Percentiles rank a stretch among this genome's conserved stretches.
phyloP scores from a whole-genome alignment of 129 eudicot species.

The Lactuca sativa region DNA sequence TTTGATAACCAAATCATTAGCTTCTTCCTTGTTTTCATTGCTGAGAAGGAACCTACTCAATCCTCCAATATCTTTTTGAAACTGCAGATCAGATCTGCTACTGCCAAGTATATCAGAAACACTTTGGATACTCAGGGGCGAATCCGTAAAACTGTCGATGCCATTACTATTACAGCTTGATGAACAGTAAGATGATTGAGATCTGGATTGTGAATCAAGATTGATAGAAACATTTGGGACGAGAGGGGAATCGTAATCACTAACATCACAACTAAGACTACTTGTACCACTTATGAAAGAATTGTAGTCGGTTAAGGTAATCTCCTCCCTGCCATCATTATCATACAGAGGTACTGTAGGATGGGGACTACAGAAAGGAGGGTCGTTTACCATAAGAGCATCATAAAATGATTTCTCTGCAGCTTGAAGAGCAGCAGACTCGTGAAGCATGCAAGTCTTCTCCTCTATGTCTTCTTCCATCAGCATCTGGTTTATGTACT shows the following conservation, averaged over 20 bases:
- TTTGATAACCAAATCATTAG: slow-evolving; percentile 17
- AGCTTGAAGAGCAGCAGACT: slow-evolving; percentile 80
- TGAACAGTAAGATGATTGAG: slow-evolving; percentile 47
- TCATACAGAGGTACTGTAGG: slow-evolving; percentile 26
- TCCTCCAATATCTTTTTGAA: slow-evolving; percentile 56
- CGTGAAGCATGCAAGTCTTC: slow-evolving; percentile 65
- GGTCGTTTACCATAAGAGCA: slow-evolving; percentile 56
- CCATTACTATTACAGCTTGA: slow-evolving; percentile 39
- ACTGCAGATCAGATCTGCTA: slow-evolving; percentile 46
- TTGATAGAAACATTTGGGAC: slow-evolving; percentile 28
- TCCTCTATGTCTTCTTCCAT: slow-evolving; percentile 92
- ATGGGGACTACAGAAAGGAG: slow-evolving; percentile 31
- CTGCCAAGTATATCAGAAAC: slow-evolving; percentile 48
- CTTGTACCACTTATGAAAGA: slow-evolving; percentile 25
- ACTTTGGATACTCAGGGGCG: slow-evolving; percentile 68
- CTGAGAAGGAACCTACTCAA: slow-evolving; percentile 53
- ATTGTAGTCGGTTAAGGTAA: slow-evolving; percentile 15
- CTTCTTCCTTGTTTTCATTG: slow-evolving; percentile 25
- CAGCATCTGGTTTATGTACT: slow-evolving; percentile 76
- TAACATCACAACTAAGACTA: slow-evolving; percentile 35
- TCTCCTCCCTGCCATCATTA: slow-evolving; percentile 26
- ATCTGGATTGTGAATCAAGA: slow-evolving; percentile 36
- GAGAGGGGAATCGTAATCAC: slow-evolving; percentile 23
- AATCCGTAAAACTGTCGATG: slow-evolving; percentile 54
- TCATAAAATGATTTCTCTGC: slow-evolving; percentile 82